phyloP scores from a whole-genome alignment of 306 rosid genomes.

The Prunus mume region DNA sequence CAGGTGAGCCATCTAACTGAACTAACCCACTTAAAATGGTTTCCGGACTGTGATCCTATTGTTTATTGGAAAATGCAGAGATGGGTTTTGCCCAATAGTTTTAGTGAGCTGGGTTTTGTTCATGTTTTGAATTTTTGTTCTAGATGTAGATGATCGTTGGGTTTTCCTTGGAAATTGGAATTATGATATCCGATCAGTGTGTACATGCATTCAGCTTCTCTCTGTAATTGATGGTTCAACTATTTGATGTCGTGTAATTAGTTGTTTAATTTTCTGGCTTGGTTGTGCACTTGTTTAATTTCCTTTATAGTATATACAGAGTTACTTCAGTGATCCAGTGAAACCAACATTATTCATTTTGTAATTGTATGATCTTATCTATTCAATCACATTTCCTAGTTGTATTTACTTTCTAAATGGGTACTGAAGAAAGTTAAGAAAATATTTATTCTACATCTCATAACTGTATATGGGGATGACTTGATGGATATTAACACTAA shows the following conservation, averaged over 20 bases:
- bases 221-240: no score
- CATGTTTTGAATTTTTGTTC: background rate
- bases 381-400: background rate
- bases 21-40: background rate
- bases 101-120: background rate
- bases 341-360: background rate
- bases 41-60: background rate
- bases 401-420: background rate
- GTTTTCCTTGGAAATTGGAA: background rate
- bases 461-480: background rate
- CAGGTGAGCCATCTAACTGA: constrained; percentile 3
- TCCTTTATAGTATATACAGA: no score
- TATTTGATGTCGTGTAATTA: no score
- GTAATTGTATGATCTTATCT: background rate
- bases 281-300: no score
- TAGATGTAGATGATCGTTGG: background rate
- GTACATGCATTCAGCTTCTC: no score
- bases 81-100: background rate
- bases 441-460: background rate
- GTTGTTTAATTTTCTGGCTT: no score
- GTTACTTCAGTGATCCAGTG: background rate
- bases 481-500: constrained; percentile 4
- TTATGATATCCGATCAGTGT: background rate
- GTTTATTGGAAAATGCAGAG: background rate
- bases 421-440: background rate